Evolutionary conservation across 768 basidiomycete genomes (phyloP).

Genomic region (Psilocybe sp.): DNA sequence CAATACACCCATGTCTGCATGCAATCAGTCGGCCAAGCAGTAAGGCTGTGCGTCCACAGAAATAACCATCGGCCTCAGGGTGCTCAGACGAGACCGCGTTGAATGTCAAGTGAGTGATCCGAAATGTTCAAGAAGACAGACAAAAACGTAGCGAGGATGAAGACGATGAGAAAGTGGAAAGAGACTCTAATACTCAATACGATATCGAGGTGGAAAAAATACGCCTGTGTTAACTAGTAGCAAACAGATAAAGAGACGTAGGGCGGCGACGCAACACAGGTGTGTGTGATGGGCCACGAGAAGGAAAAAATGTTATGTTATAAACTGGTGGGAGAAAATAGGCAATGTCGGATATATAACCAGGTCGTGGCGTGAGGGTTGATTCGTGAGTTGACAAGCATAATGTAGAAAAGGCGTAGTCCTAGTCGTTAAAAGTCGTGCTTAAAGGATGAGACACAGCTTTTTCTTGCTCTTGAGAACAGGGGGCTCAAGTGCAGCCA

Average conservation of each 20-base stretch:
- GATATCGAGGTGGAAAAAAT: conserved; percentile 24
- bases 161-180: neutral
- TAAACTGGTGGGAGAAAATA: conserved; percentile 13
- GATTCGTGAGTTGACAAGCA: conserved; percentile 32
- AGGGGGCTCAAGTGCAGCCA: conserved; percentile 97
- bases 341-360: conserved; percentile 43
- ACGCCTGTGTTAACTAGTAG: conserved; percentile 38
- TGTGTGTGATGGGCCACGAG: too few species aligned
- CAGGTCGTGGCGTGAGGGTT: conserved; percentile 38
- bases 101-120: too few species aligned
- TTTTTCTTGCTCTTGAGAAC: conserved; percentile 67
- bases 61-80: too few species aligned
- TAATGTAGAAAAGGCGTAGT: conserved; percentile 23
- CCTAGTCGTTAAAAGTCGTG: conserved; percentile 30
- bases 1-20: too few species aligned
- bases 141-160: neutral
- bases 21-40: too few species aligned
- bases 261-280: conserved; percentile 15
- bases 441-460: conserved; percentile 85
- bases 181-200: conserved; percentile 11
- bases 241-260: conserved; percentile 27
- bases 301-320: too few species aligned
- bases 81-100: too few species aligned
- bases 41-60: too few species aligned
- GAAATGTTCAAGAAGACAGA: conserved; percentile 11